Percentiles rank a stretch among this genome's conserved stretches.
Evolutionary conservation across 2,329 filamentous ascomycete genomes (phyloP).

Genomic region (Colletotrichum aenigma): DNA sequence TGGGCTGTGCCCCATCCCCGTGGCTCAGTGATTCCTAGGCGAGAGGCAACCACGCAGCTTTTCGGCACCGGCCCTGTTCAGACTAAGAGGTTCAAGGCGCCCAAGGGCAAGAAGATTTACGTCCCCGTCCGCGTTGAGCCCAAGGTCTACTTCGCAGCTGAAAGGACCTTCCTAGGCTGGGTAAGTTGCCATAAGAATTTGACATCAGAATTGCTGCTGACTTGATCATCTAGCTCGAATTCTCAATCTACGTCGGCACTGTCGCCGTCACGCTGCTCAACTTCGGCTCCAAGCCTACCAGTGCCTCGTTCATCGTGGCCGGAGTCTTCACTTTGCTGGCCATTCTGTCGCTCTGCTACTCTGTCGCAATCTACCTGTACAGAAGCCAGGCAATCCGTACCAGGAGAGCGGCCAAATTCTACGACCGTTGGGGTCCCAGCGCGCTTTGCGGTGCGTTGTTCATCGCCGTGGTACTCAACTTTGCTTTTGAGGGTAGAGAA

Average conservation of each 20-base stretch:
- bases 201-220: conserved; percentile 19
- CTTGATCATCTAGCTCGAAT: conserved; percentile 72
- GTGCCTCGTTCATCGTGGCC: conserved; percentile 69
- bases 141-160: conserved; percentile 96
- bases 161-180: conserved; percentile 96
- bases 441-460: conserved; percentile 77
- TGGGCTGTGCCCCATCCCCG: conserved; percentile 60
- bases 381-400: conserved; percentile 84
- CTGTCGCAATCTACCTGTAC: conserved; percentile 84
- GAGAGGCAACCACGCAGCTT: conserved; percentile 56
- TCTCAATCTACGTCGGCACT: conserved; percentile 90
- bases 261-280: conserved; percentile 86
- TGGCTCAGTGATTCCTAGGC: conserved; percentile 59
- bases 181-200: conserved; percentile 48
- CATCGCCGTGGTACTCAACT: conserved; percentile 77
- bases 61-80: conserved; percentile 62
- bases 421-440: conserved; percentile 87
- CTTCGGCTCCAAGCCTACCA: conserved; percentile 67
- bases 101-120: conserved; percentile 89
- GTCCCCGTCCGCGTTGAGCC: conserved; percentile 95
- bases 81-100: conserved; percentile 70
- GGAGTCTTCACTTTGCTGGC: conserved; percentile 85
- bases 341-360: conserved; percentile 79
- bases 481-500: conserved; percentile 75
- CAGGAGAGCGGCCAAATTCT: conserved; percentile 85